Evolutionary conservation across 2,329 filamentous ascomycete species (phyloP), one percentile per base, ranked within the genome.

Genomic region (Ploettnerulaceae sp.): DNA sequence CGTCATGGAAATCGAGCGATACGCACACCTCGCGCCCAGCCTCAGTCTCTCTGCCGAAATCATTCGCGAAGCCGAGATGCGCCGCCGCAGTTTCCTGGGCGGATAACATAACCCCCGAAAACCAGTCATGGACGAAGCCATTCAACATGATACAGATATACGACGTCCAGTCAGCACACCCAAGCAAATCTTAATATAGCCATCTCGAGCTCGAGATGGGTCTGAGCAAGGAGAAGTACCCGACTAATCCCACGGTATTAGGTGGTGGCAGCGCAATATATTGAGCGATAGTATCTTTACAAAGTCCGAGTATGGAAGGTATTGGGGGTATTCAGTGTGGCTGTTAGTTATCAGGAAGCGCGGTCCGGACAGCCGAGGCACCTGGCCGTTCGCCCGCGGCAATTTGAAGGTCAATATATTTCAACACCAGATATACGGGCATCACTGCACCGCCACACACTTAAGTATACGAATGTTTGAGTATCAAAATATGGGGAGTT

Each of bases 41-140:
- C 70, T 91, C 24, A 78, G 76, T 55, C 71, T 91, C 39, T 82
- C 83, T n/a, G 81, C 84, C 17, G 86, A 91, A 61, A 89, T 91
- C 50, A 79, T 91, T 61, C 81, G 84, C 48, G 86, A 91, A 64
- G 86, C 87, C 6, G 86, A 86, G 64, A 77, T 81, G 57, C 77
- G 86, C 55, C 73, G 86, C 56, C 80, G 59, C 73, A 77, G 51
- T 80, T 80, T 66, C 68, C 80, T 54, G 71, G 72, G 55, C 69
- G 73, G 55, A 20, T 45, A 45, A n/a, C n/a, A n/a, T n/a, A 36
- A 29, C 6, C 9, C 4, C 12, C 37, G 8, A 21, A 5, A 8
- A n/a, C n/a, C n/a, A n/a, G n/a, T 40, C 36, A 21, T 9, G 8
- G 31, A 31, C n/a, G n/a, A 6, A 11, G 21, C 17, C 9, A 24